phyloP scores from a whole-genome alignment of 148 eudicot species.

The Bassia scoparia region DNA sequence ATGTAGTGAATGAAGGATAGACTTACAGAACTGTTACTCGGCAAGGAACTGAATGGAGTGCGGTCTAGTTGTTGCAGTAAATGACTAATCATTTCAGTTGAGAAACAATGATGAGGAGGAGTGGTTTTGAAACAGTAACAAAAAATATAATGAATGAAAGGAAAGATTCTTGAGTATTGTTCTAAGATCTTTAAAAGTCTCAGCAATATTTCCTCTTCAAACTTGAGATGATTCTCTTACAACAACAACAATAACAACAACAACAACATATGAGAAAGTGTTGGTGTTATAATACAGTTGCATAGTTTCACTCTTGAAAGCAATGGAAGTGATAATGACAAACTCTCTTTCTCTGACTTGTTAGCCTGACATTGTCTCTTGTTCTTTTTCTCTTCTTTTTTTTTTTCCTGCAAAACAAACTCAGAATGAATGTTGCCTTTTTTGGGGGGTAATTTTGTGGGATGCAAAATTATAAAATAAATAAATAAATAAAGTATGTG shows the following conservation, averaged over 20 bases:
- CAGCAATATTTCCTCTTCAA: conserved; percentile 12
- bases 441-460: conserved; percentile 29
- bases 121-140: conserved; percentile 31
- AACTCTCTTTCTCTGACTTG: conserved; percentile 21
- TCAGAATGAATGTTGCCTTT: conserved; percentile 23
- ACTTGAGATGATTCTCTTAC: conserved; percentile 44
- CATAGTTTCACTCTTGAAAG: conserved; percentile 28
- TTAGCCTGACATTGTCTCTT: conserved; percentile 31
- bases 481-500: too few species aligned
- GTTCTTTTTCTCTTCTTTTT: conserved; percentile 23
- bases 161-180: conserved; percentile 38
- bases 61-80: conserved; percentile 34
- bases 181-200: not conserved
- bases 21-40: conserved; percentile 30
- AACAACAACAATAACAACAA: conserved; percentile 4
- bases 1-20: too few species aligned
- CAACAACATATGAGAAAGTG: too few species aligned
- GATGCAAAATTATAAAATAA: conserved; percentile 34
- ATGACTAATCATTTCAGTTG: conserved; percentile 44
- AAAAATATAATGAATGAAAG: not conserved
- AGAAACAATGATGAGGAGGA: conserved; percentile 40
- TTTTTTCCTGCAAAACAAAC: not conserved
- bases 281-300: not conserved
- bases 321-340: conserved; percentile 32
- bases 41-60: conserved; percentile 36